Conservation (phyloP, 75 land plant species). For the Selaginella moellendorffii region DNA sequence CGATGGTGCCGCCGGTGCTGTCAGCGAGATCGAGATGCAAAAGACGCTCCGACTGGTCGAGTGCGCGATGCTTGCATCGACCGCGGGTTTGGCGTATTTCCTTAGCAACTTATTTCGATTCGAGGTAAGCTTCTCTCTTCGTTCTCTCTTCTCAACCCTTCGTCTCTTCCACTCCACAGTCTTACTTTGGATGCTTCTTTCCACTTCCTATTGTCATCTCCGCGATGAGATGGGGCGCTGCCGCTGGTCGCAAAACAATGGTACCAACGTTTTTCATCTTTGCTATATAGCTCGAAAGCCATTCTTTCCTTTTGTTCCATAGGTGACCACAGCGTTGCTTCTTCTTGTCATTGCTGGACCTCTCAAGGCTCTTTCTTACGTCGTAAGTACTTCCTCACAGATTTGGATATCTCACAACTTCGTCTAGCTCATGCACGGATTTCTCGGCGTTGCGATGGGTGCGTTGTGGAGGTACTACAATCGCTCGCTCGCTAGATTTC, state of each 20-base stretch:
- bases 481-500: not conserved
- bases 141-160: not conserved
- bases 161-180: slow-evolving; percentile 40
- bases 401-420: slow-evolving; percentile 1
- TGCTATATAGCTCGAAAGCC: not conserved
- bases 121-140: slow-evolving; percentile 34
- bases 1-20: too few species aligned
- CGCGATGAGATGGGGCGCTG: slow-evolving; percentile 85
- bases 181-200: slow-evolving; percentile 88
- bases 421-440: slow-evolving; percentile 83
- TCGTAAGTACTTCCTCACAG: slow-evolving; percentile 30
- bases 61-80: slow-evolving; percentile 85
- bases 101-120: slow-evolving; percentile 71
- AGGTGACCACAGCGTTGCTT: slow-evolving; percentile 78
- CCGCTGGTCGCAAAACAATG: slow-evolving; percentile 90
- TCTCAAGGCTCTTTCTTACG: slow-evolving; percentile 68
- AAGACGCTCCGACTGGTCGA: slow-evolving; percentile 70
- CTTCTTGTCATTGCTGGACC: slow-evolving; percentile 80
- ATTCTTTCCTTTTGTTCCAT: not conserved
- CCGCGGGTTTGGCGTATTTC: slow-evolving; percentile 65
- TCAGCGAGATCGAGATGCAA: slow-evolving; percentile 21
- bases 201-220: slow-evolving; percentile 78
- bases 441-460: slow-evolving; percentile 81
- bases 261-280: slow-evolving; percentile 18
- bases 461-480: slow-evolving; percentile 65